Percentiles rank a stretch among this genome's conserved stretches.
Conservation (phyloP, 2,329 filamentous ascomycete species). For the Passalora sequoiae region DNA sequence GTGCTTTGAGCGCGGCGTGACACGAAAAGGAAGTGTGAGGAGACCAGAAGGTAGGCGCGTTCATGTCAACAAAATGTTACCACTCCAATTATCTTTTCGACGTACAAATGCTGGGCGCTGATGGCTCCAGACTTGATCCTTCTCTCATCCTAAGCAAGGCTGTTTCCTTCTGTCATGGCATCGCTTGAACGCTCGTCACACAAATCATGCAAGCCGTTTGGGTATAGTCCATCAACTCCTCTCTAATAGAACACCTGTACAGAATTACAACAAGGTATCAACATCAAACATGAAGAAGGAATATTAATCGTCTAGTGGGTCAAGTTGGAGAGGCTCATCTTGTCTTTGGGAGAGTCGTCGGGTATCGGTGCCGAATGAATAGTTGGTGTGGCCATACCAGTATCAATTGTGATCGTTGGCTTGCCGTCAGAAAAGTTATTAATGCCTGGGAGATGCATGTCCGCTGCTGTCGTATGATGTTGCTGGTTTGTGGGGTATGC, state of each 20-base stretch:
- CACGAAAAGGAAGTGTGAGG: no score
- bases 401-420: slow-evolving; percentile 23
- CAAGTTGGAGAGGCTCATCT: slow-evolving; percentile 37
- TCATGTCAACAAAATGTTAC: no score
- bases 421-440: slow-evolving; percentile 19
- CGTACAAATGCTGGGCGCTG: slow-evolving; percentile 2
- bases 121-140: background rate
- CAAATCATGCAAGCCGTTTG: slow-evolving; percentile 3
- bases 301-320: slow-evolving; percentile 25
- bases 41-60: no score
- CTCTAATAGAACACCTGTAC: background rate
- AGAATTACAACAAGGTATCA: slow-evolving; percentile 10
- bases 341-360: slow-evolving; percentile 35
- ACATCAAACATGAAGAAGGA: slow-evolving; percentile 9
- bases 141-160: background rate
- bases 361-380: slow-evolving; percentile 24
- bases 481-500: slow-evolving; percentile 18
- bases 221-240: slow-evolving; percentile 9
- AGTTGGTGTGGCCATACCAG: slow-evolving; percentile 28
- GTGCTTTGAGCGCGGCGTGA: no score
- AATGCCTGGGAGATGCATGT: slow-evolving; percentile 28
- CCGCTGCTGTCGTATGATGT: slow-evolving; percentile 18
- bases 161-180: slow-evolving; percentile 2
- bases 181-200: slow-evolving; percentile 11
- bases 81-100: no score